Evolutionary conservation across 2,329 filamentous ascomycete species (phyloP).

Genomic region (Pseudopyrenochaeta lycopersici): DNA sequence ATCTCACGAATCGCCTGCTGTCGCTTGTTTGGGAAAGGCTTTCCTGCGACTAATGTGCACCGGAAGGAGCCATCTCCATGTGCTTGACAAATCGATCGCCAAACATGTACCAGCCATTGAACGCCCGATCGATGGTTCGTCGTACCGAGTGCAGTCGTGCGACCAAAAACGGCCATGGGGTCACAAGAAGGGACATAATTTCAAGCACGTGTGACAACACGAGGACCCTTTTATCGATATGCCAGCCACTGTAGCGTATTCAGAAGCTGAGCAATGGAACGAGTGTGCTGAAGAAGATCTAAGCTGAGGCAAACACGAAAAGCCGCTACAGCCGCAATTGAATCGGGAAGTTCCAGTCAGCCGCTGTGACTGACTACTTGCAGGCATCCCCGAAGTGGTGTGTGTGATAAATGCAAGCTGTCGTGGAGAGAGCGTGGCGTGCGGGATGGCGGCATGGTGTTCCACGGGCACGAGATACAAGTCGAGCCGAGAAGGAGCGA

Average conservation of each 20-base stretch:
- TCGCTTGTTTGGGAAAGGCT: neutral
- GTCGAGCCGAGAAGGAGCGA: slow-evolving; percentile 17
- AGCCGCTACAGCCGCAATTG: neutral
- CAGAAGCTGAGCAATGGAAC: neutral
- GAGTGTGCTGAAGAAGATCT: neutral
- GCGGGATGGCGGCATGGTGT: neutral
- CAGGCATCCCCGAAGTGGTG: slow-evolving; percentile 8
- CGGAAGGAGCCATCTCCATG: neutral
- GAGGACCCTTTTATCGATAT: neutral
- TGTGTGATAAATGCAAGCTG: slow-evolving; percentile 20
- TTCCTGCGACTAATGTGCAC: neutral
- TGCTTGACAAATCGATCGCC: neutral
- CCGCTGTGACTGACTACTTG: slow-evolving; percentile 3
- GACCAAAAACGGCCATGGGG: neutral
- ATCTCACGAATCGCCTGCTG: no score
- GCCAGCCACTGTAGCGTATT: neutral
- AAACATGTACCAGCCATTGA: neutral
- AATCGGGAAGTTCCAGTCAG: neutral
- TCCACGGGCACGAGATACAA: slow-evolving; percentile 4
- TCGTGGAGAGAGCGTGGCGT: slow-evolving; percentile 22
- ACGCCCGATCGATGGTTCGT: neutral
- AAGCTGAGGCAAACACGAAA: neutral
- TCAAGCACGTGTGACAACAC: neutral
- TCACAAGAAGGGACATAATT: neutral
- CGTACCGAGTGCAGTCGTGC: neutral